Evolutionary conservation across 441 rosid species (phyloP).

Genomic region (Isatis lusitanica): DNA sequence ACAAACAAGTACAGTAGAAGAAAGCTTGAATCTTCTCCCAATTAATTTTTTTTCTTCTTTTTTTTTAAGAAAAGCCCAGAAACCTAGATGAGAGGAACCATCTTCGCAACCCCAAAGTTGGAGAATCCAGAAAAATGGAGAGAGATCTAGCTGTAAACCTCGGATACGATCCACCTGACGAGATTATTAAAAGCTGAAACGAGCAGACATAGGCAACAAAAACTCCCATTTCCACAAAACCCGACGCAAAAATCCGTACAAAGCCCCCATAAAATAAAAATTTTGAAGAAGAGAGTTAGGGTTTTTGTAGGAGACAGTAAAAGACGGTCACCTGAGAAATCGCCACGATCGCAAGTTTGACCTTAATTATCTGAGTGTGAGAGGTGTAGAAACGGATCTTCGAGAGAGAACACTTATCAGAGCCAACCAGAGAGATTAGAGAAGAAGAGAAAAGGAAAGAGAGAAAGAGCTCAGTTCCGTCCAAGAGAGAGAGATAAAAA

Average conservation of each 20-base stretch:
- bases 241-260: conserved; percentile 29
- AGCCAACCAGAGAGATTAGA: background rate
- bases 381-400: conserved; percentile 25
- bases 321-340: conserved; percentile 27
- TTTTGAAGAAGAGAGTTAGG: conserved; percentile 30
- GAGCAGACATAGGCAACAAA: background rate
- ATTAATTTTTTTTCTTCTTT: background rate
- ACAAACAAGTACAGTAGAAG: conserved; percentile 13
- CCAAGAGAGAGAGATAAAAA: conserved; percentile 32
- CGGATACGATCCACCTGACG: conserved; percentile 42
- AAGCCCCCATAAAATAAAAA: background rate
- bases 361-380: conserved; percentile 13
- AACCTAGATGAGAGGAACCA: background rate
- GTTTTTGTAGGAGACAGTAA: conserved; percentile 21
- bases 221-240: conserved; percentile 36
- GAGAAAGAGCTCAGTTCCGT: conserved; percentile 32
- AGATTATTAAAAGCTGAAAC: conserved; percentile 4
- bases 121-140: background rate
- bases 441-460: conserved; percentile 5
- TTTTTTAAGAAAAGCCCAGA: background rate
- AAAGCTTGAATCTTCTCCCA: conserved; percentile 9
- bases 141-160: conserved; percentile 23
- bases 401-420: conserved; percentile 14
- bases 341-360: conserved; percentile 26
- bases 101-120: background rate